Conservation (phyloP, 2,329 filamentous ascomycete species). For the Cladosporium sp. region DNA sequence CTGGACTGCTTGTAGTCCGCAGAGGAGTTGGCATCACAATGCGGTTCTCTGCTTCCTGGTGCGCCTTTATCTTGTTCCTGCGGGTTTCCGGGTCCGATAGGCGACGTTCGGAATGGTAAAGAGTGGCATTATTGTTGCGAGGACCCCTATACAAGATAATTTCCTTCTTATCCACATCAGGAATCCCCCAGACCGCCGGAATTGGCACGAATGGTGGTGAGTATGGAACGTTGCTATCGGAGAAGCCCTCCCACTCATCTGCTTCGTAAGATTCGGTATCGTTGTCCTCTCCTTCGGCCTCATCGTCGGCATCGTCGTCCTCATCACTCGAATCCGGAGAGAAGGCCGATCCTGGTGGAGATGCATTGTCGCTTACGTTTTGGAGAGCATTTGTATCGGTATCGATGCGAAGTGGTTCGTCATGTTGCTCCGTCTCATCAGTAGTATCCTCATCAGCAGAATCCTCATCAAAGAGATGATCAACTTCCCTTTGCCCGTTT, state of each 20-base stretch:
- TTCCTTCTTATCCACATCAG: too few relatives aligned
- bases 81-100: too few relatives aligned
- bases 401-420: background rate
- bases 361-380: background rate
- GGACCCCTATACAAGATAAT: background rate
- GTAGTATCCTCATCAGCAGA: background rate
- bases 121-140: too few relatives aligned
- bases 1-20: background rate
- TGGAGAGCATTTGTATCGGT: background rate
- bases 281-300: background rate
- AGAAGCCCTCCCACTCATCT: background rate
- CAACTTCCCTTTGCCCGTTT: background rate
- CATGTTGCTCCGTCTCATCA: background rate
- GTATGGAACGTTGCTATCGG: too few relatives aligned
- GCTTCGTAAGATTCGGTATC: background rate
- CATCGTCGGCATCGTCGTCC: background rate
- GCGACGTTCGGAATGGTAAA: too few relatives aligned
- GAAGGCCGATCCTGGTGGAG: slow-evolving; percentile 3
- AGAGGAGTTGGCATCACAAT: too few relatives aligned
- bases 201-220: too few relatives aligned
- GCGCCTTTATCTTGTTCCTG: too few relatives aligned
- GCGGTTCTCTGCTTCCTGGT: too few relatives aligned
- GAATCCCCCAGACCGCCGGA: too few relatives aligned
- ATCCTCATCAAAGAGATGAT: background rate
- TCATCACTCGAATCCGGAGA: slow-evolving; percentile 1